Percentiles rank a stretch among this genome's conserved stretches.
These are phyloP conservation scores for Porogramme epimiltina DNA, from an alignment of 1,284 basidiomycete genomes.

Conservation along the genomic window DNA sequence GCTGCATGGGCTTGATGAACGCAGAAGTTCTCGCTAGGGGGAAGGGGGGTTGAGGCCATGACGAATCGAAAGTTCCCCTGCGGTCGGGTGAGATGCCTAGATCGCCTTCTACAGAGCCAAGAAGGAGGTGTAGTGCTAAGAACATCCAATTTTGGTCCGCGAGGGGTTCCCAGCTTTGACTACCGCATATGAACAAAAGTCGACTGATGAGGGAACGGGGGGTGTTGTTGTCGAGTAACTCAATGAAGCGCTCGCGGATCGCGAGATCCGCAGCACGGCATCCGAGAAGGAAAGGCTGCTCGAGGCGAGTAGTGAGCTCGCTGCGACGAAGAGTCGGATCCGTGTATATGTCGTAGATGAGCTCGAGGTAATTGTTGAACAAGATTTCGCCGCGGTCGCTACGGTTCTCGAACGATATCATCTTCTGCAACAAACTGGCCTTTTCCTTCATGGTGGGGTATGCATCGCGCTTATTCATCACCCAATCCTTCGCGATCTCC, in stretches of 20 bases:
- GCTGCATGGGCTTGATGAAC: conserved; percentile 79
- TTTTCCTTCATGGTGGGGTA: conserved; percentile 98
- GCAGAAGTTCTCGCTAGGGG: conserved; percentile 55
- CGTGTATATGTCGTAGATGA: conserved; percentile 95
- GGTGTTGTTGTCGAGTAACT: conserved; percentile 89
- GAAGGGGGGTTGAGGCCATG: conserved; percentile 35
- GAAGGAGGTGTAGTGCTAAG: conserved; percentile 87
- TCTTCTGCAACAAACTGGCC: conserved; percentile 86
- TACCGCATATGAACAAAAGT: conserved; percentile 89
- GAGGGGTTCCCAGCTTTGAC: conserved; percentile 95
- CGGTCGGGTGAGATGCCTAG: conserved; percentile 40
- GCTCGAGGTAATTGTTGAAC: conserved; percentile 84
- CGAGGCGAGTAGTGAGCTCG: conserved; percentile 92
- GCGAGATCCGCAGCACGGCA: conserved; percentile 83
- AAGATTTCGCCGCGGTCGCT: conserved; percentile 75
- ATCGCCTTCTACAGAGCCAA: conserved; percentile 82
- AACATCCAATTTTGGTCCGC: conserved; percentile 96
- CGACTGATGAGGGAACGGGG: conserved; percentile 83
- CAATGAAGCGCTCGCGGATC: conserved; percentile 87
- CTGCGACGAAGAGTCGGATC: conserved; percentile 85
- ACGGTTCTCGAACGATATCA: conserved; percentile 86
- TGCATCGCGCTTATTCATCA: conserved; percentile 78
- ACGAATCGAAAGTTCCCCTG: conserved; percentile 34
- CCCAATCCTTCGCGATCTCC: conserved; percentile 89
- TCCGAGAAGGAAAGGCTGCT: conserved; percentile 92